Base-by-base conservation (phyloP, 1,284 basidiomycete species). In the Athelia sp. region DNA sequence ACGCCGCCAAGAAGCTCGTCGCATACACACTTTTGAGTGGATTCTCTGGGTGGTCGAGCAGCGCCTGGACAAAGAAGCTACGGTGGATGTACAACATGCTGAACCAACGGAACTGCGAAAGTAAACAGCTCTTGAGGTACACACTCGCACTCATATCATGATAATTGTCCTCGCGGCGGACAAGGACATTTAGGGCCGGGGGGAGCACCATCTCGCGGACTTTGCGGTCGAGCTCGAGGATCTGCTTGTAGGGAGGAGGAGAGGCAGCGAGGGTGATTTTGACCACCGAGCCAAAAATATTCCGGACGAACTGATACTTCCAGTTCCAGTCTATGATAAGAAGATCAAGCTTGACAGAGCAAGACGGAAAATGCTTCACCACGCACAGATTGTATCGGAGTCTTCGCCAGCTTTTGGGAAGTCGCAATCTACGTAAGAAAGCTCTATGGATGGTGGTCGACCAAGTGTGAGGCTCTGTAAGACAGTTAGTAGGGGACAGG, bases 351-450 rank as follows among this genome's bases (percentile, higher is more conserved):
- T 22, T 15, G 11, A 18, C 21, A 8, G 31, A 48, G 2, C 59
- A 65, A 43, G 70, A 22, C 3, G 11, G 43, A n/a, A 4, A 22
- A 2, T 29, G 13, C 26, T 29, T 29, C 26, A 13, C 26, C 26
- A 29, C 26, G 26, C 13, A 29, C 26, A 29, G 4, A 6, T 4
- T 13, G 26, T 13, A 13, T 29, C 26, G 26, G 13, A 13, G 13
- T 29, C 26, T 13, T 29, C 26, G 26, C 13, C 13, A 29, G 6
- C 26, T 13, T 4, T 13, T 4, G 75, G 75, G 50, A 71, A 72
- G 50, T 75, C 72, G 56, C 73, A 74, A 48, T 76, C 74, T 3
- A 75, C 69, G 46, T 73, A 76, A 1, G 73, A 70, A 0, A 72
- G 65, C 44, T 72, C 66, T 21, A 75, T 72, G 3, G 72, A 66